These are phyloP conservation scores for Logfia minima DNA, from an alignment of 129 eudicot species.

Conservation along the genomic window DNA sequence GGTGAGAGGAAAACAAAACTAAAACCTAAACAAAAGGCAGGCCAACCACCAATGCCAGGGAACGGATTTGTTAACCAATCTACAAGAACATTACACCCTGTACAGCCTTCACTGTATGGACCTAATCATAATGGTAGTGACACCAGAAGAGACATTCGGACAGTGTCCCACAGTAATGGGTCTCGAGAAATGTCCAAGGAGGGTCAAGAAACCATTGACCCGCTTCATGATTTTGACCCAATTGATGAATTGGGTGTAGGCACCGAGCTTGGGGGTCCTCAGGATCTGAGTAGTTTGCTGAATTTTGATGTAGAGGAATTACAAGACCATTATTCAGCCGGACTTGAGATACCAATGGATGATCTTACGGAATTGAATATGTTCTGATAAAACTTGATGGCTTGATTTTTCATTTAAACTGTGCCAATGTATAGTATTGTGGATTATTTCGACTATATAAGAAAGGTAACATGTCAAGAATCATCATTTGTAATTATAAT, in stretches of 20 bases:
- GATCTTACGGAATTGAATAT: constrained; percentile 70
- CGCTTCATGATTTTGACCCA: constrained; percentile 54
- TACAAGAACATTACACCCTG: constrained; percentile 48
- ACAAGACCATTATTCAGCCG: constrained; percentile 63
- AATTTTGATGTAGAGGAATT: constrained; percentile 68
- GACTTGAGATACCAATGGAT: constrained; percentile 91
- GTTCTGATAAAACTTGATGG: constrained; percentile 40
- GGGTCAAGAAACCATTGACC: constrained; percentile 38
- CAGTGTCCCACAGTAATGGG: constrained; percentile 36
- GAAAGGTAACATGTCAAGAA: constrained; percentile 30
- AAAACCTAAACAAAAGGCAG: constrained; percentile 70
- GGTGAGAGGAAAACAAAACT: constrained; percentile 70
- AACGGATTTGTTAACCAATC: constrained; percentile 34
- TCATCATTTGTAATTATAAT: constrained; percentile 37
- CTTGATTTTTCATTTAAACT: not conserved
- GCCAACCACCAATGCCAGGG: constrained; percentile 54
- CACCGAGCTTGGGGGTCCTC: constrained; percentile 53
- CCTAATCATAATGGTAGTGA: constrained; percentile 17
- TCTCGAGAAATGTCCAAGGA: constrained; percentile 38
- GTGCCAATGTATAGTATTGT: constrained; percentile 33
- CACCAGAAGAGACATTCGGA: constrained; percentile 51
- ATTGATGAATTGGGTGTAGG: constrained; percentile 67
- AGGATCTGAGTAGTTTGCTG: constrained; percentile 65
- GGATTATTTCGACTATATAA: constrained; percentile 27
- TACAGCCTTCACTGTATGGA: constrained; percentile 43